Evolutionary conservation across 208 protist species (phyloP), one percentile per base, ranked within the genome.

Genomic region (Wallacemonas sp.): DNA sequence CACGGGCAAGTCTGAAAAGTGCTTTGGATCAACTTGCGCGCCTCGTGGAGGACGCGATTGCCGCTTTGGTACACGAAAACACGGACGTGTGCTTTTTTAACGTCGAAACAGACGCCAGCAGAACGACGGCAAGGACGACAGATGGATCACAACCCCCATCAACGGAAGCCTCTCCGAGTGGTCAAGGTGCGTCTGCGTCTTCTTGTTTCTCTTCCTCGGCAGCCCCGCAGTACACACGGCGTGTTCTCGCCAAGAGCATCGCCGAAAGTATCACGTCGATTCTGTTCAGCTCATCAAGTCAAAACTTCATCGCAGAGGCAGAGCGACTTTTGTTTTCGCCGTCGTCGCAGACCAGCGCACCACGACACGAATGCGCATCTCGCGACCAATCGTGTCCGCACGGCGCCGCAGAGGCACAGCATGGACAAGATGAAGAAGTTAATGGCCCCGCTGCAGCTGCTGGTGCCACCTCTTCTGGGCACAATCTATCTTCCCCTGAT

Each of bases 201-300:
- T n/a, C n/a, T n/a, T n/a, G n/a, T n/a, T 34, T 45, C 70, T 1
- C 62, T 38, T 1, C 64, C 64, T 17, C 14, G 26, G 4, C 15
- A 19, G 30, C 27, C n/a, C 2, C 21, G 26, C 53, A 33, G 28
- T 45, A 68, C 45, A 56, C 61, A 38, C 67, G 71, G 47, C 15
- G 67, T 68, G 49, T 63, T 62, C 51, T 81, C 28, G 41, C 71
- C 41, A 58, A 90, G n/a, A 58, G 79, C 54, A 86, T 91, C 46
- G 79, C 88, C 2, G 84, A 80, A 24, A 94, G 84, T 59, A 58
- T 94, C 42, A 62, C 72, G 1, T 61, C 62, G 1, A 82, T 94
- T 54, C 41, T 90, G 1, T 62, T 75, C n/a, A 44, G 62, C n/a
- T 94, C 88, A 1, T 28, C 58, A 2, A 79, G 84, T 44, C 22